A percentile compares a stretch with the other conserved stretches of the same genome.
These are phyloP conservation scores for Sutorius australiensis DNA, from an alignment of 768 basidiomycete genomes.

Conservation along the genomic window DNA sequence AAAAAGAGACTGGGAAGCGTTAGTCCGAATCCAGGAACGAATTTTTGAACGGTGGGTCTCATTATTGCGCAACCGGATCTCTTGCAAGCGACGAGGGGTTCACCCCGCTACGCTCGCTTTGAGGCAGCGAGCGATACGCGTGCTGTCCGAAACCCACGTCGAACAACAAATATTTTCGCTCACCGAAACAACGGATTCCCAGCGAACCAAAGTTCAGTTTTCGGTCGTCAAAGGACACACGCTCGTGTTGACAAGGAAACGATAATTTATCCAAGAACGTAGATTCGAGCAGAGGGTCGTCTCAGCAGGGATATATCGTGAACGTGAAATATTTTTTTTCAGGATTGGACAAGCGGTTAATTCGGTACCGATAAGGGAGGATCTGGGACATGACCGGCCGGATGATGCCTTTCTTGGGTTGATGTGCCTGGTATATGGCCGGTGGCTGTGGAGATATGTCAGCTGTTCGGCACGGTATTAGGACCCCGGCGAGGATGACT, in stretches of 20 bases:
- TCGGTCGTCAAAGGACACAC: neutral
- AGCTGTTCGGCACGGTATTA: slow-evolving; percentile 15
- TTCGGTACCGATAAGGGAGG: neutral
- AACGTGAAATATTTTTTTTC: neutral
- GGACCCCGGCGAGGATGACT: slow-evolving; percentile 2
- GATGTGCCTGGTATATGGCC: neutral
- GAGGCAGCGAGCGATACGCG: neutral
- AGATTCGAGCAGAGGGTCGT: neutral
- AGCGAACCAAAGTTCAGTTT: neutral
- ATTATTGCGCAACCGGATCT: neutral
- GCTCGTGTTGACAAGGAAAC: slow-evolving; percentile 13
- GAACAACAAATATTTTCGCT: neutral
- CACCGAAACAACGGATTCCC: neutral
- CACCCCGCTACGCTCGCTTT: neutral
- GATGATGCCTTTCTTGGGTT: neutral
- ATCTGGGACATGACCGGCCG: neutral
- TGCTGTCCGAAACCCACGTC: neutral
- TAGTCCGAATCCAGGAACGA: slow-evolving; percentile 1
- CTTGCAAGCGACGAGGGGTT: neutral
- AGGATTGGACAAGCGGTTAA: neutral
- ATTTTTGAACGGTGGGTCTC: neutral
- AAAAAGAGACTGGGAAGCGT: slow-evolving; percentile 1
- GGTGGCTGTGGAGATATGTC: slow-evolving; percentile 20
- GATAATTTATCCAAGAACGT: slow-evolving; percentile 12
- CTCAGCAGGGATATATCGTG: neutral